phyloP scores from a whole-genome alignment of 768 basidiomycete species.

The Mycena rosella region DNA sequence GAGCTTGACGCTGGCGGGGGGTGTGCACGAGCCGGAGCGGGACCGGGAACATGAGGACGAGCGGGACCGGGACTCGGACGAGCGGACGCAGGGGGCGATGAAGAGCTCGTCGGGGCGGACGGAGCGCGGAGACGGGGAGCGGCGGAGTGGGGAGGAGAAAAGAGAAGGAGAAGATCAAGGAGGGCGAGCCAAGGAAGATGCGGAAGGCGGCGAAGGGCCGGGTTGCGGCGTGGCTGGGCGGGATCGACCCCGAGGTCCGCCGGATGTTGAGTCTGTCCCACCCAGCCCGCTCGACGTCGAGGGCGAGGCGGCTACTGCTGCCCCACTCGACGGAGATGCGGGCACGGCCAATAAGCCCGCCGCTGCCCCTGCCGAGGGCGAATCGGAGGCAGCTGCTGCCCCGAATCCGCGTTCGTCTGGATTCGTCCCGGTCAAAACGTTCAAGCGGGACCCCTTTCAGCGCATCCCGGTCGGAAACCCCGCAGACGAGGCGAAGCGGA shows the following conservation, averaged over 20 bases:
- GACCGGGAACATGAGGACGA: slow-evolving; percentile 39
- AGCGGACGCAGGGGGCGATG: slow-evolving; percentile 54
- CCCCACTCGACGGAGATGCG: not conserved
- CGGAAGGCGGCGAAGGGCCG: slow-evolving; percentile 69
- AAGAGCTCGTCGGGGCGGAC: slow-evolving; percentile 41
- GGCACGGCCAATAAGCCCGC: not conserved
- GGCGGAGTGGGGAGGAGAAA: slow-evolving; percentile 38
- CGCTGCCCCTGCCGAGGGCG: not conserved
- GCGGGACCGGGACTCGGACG: slow-evolving; percentile 53
- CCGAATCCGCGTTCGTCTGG: slow-evolving; percentile 85
- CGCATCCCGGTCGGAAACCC: slow-evolving; percentile 44
- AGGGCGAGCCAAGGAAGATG: slow-evolving; percentile 36
- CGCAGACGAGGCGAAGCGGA: slow-evolving; percentile 51
- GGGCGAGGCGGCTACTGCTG: slow-evolving; percentile 17
- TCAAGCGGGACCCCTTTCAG: slow-evolving; percentile 57
- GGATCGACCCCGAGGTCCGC: slow-evolving; percentile 71
- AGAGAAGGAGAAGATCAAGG: slow-evolving; percentile 43
- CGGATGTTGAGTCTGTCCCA: slow-evolving; percentile 61
- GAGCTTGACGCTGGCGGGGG: slow-evolving; percentile 63
- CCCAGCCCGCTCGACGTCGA: slow-evolving; percentile 50
- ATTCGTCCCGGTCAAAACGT: slow-evolving; percentile 74
- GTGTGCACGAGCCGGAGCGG: slow-evolving; percentile 42
- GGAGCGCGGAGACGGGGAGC: slow-evolving; percentile 41
- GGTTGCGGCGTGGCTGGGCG: slow-evolving; percentile 84
- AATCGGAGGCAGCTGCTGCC: slow-evolving; percentile 44